phyloP scores from a whole-genome alignment of 2,329 filamentous ascomycete genomes.

The Verticillium isaacii region DNA sequence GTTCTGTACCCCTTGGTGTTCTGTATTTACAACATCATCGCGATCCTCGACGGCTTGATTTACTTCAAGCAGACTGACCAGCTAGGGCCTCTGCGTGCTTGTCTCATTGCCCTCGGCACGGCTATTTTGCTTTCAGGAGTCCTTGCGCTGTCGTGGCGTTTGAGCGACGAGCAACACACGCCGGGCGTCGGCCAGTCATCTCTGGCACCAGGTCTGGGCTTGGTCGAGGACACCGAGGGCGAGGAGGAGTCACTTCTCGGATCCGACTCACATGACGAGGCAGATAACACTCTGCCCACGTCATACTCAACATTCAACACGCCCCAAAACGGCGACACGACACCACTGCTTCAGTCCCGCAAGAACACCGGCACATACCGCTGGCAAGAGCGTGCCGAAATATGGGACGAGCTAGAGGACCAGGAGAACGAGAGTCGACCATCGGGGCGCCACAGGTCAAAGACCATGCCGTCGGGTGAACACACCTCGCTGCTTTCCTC shows the following conservation, averaged over 20 bases:
- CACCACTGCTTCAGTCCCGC: slow-evolving; percentile 33
- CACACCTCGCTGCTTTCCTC: slow-evolving; percentile 31
- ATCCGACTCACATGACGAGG: slow-evolving; percentile 39
- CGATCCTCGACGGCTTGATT: slow-evolving; percentile 93
- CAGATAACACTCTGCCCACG: slow-evolving; percentile 28
- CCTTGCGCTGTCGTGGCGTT: slow-evolving; percentile 85
- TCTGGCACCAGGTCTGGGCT: slow-evolving; percentile 75
- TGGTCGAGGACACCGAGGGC: slow-evolving; percentile 65
- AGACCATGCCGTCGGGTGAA: slow-evolving; percentile 40
- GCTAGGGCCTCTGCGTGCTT: slow-evolving; percentile 70
- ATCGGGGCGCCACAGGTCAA: slow-evolving; percentile 38
- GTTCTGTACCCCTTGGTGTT: slow-evolving; percentile 96
- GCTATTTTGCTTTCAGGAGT: slow-evolving; percentile 82
- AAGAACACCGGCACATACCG: slow-evolving; percentile 41
- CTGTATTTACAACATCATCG: slow-evolving; percentile 98
- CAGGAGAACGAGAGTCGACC: slow-evolving; percentile 43
- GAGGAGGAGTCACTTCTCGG: slow-evolving; percentile 54
- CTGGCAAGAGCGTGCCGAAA: slow-evolving; percentile 68
- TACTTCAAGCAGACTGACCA: slow-evolving; percentile 89
- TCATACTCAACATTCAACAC: slow-evolving; percentile 46
- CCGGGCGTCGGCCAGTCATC: slow-evolving; percentile 60
- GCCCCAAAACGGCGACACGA: slow-evolving; percentile 27
- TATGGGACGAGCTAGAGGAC: slow-evolving; percentile 86
- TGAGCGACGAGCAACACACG: slow-evolving; percentile 70
- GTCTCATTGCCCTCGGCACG: slow-evolving; percentile 81